Evolutionary conservation across 306 rosid genomes (phyloP).

Genomic region (Inga leiocalycina): DNA sequence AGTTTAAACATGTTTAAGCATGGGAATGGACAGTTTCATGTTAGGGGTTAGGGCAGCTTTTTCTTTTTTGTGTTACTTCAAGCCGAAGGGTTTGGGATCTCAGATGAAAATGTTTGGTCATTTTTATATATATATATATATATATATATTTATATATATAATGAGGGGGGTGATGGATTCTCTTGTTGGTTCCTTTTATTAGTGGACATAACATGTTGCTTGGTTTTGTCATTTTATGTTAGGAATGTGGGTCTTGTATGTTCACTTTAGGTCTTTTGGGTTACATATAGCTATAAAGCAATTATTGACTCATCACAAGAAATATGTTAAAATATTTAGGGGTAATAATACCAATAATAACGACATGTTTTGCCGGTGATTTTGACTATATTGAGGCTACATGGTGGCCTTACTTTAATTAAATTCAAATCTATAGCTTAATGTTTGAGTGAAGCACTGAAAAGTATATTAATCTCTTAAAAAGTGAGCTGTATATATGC

Average conservation of each 20-base stretch:
- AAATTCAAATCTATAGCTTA: constrained; percentile 16
- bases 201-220: constrained; percentile 80
- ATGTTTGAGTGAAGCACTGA: neutral
- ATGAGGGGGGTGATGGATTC: constrained; percentile 37
- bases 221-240: constrained; percentile 71
- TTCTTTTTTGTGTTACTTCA: constrained; percentile 24
- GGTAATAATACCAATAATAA: constrained; percentile 1
- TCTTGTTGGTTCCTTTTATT: constrained; percentile 45
- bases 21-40: constrained; percentile 42
- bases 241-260: constrained; percentile 51
- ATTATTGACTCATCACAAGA: constrained; percentile 27
- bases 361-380: constrained; percentile 47
- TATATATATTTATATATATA: constrained; percentile 40
- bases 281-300: neutral
- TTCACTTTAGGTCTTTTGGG: constrained; percentile 20
- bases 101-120: constrained; percentile 68
- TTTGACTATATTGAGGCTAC: constrained; percentile 45
- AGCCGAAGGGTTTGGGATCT: constrained; percentile 51
- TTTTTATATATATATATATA: constrained; percentile 36
- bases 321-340: constrained; percentile 5
- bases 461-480: neutral
- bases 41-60: constrained; percentile 20
- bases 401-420: constrained; percentile 2
- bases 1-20: constrained; percentile 45
- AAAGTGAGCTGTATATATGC: neutral